Conservation (phyloP, 2,329 filamentous ascomycete species). For the Fusarium armeniacum region DNA sequence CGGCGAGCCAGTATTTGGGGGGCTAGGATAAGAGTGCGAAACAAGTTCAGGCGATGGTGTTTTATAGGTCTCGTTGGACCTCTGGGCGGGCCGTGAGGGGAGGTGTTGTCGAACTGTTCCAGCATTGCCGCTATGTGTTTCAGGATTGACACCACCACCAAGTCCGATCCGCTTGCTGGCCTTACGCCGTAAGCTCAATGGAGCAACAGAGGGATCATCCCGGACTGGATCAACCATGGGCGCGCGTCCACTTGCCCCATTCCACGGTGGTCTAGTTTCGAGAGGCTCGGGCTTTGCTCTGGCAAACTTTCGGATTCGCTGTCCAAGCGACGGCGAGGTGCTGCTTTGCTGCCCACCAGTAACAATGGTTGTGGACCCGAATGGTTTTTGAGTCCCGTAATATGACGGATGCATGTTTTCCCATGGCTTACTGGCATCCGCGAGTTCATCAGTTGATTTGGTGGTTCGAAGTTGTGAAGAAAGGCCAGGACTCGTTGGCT, state of each 20-base stretch:
- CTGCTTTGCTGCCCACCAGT: conserved; percentile 47
- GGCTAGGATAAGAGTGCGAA: conserved; percentile 53
- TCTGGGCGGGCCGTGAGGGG: conserved; percentile 54
- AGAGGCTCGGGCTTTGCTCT: conserved; percentile 56
- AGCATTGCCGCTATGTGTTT: conserved; percentile 52
- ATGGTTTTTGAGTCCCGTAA: conserved; percentile 29
- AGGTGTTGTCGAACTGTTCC: conserved; percentile 55
- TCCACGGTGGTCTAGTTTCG: conserved; percentile 73
- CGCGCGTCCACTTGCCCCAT: conserved; percentile 77
- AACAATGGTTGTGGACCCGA: conserved; percentile 48
- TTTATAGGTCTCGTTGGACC: conserved; percentile 50
- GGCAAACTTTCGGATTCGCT: conserved; percentile 53
- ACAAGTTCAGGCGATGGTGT: conserved; percentile 44
- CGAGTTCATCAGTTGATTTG: conserved; percentile 49
- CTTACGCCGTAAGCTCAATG: conserved; percentile 69
- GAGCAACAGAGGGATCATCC: conserved; percentile 69
- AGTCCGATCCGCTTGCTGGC: conserved; percentile 60
- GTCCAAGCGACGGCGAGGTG: conserved; percentile 51
- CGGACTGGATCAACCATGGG: conserved; percentile 74
- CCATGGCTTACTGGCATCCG: conserved; percentile 43
- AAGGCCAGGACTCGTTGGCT: conserved; percentile 61
- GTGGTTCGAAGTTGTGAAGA: conserved; percentile 56
- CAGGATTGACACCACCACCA: conserved; percentile 52
- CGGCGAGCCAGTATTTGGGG: conserved; percentile 51
- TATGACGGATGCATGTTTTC: conserved; percentile 28